These are phyloP conservation scores for Cryphonectria naterciae DNA, from an alignment of 2,329 filamentous ascomycete species.

Conservation along the genomic window DNA sequence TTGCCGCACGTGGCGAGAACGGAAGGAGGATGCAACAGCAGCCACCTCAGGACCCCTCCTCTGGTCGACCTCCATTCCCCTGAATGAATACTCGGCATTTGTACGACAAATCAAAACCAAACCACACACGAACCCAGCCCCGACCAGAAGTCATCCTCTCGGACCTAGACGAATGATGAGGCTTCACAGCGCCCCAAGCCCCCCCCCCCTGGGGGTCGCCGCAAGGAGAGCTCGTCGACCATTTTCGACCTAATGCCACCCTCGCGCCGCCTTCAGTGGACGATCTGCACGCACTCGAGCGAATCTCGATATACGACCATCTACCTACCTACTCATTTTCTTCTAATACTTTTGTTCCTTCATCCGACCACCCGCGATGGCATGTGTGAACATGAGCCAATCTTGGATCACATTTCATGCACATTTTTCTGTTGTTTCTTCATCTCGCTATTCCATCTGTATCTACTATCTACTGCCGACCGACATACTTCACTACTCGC, in stretches of 20 bases:
- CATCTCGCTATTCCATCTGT: constrained; percentile 18
- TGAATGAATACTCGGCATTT: constrained; percentile 2
- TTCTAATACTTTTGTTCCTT: constrained; percentile 10
- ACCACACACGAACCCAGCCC: not conserved
- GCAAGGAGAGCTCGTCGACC: not conserved
- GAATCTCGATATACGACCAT: not conserved
- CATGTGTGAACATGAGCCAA: not conserved
- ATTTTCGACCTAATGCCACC: not conserved
- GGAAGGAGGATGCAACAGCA: constrained; percentile 33
- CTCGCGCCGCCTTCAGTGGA: not conserved
- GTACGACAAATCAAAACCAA: not conserved
- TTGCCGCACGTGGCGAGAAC: constrained; percentile 42
- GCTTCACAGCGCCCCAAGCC: not conserved
- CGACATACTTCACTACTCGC: constrained; percentile 9
- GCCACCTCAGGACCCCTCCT: constrained; percentile 33
- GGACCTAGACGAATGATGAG: not conserved
- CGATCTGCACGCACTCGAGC: not conserved
- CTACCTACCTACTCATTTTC: not conserved
- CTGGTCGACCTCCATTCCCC: constrained; percentile 29
- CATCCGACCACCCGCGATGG: not conserved
- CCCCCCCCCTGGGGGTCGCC: not conserved
- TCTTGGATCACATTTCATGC: not conserved
- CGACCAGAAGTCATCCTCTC: not conserved
- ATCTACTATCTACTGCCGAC: constrained; percentile 20
- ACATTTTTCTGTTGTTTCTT: not conserved